phyloP scores from a whole-genome alignment of 2,329 filamentous ascomycete species.

The Fusarium neocosmosporiellum region DNA sequence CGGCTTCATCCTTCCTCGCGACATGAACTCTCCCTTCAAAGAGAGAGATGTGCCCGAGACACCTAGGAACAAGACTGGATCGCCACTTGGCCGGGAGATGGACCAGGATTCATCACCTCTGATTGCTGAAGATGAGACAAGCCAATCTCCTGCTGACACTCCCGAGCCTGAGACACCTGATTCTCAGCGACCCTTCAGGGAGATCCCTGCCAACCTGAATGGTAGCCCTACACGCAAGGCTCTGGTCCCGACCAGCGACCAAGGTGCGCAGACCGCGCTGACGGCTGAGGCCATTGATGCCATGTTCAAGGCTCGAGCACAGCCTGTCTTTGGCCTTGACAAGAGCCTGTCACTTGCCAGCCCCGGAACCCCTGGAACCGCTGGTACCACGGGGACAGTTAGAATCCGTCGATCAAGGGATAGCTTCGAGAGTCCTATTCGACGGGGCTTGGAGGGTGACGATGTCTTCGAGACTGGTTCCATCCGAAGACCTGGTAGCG shows the following conservation, averaged over 20 bases:
- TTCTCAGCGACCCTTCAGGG: slow-evolving; percentile 68
- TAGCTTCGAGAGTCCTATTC: slow-evolving; percentile 58
- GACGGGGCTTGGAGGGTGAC: slow-evolving; percentile 53
- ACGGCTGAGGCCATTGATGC: slow-evolving; percentile 86
- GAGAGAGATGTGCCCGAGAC: slow-evolving; percentile 51
- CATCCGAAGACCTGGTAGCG: slow-evolving; percentile 74
- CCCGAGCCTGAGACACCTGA: slow-evolving; percentile 61
- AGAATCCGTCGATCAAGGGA: slow-evolving; percentile 62
- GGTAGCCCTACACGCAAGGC: slow-evolving; percentile 54
- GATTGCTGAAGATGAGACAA: slow-evolving; percentile 74
- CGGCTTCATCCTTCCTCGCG: slow-evolving; percentile 66
- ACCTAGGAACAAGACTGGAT: slow-evolving; percentile 47
- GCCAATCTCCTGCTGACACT: slow-evolving; percentile 60
- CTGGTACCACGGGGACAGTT: slow-evolving; percentile 55
- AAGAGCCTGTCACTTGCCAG: slow-evolving; percentile 52
- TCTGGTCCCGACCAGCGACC: slow-evolving; percentile 67
- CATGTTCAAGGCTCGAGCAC: slow-evolving; percentile 66
- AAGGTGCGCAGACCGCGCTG: slow-evolving; percentile 83
- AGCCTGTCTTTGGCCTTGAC: slow-evolving; percentile 41
- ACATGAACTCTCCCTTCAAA: slow-evolving; percentile 49
- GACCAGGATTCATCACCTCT: slow-evolving; percentile 54
- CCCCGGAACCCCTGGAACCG: slow-evolving; percentile 48
- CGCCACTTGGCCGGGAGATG: slow-evolving; percentile 58
- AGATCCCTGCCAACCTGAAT: slow-evolving; percentile 70
- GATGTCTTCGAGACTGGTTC: slow-evolving; percentile 52